Base-by-base conservation (phyloP, 371 early-diverging fungal genomes). In the Mortierella sp. region DNA sequence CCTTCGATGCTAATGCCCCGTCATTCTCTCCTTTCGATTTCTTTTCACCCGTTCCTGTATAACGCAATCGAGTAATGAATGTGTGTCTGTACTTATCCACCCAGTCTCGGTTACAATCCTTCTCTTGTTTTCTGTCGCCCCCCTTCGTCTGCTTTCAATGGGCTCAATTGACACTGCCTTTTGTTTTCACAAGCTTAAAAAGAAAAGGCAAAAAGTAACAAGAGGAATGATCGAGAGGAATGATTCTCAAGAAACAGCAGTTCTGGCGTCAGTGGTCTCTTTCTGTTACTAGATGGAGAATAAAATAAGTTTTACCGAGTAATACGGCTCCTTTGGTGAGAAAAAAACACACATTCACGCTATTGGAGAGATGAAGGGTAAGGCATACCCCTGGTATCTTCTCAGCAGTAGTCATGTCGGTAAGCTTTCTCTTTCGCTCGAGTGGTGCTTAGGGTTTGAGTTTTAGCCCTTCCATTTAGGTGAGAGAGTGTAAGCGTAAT, bases 1-100 rank as follows among this genome's bases (percentile, higher is more conserved):
- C 65, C 42, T 38, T 65, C 21, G 38, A 19, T 38, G 65, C 65
- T 65, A 65, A 65, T 65, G 65, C 24, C 24, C 65, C 38, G 65
- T 21, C 65, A 65, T 65, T 0, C 38, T 31, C 31, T 13, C 31
- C 31, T 60, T 60, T 26, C 31, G 16, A 3, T 65, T 1, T 8
- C 38, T 38, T 38, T 65, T 38, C 65, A 16, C 24, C 14, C 54
- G 2, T 21, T 54, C 14, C 54, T 54, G 16, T 54, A 54, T 2
- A 48, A 10, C 9, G 48, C 48, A 48, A 48, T 14, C 1, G 48
- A 48, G 48, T 14, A 45, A 45, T 45, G 4, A 10, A 7, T 45
- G 45, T 45, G 4, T 45, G 45, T 45, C 7, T 4, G 45, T 45
- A 6, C 52, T 52, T 57, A 9, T 57, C 28, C 28, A 28, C 31